Evolutionary conservation across 305 asterid genomes (phyloP).

Genomic region (Euphrasia arctica): DNA sequence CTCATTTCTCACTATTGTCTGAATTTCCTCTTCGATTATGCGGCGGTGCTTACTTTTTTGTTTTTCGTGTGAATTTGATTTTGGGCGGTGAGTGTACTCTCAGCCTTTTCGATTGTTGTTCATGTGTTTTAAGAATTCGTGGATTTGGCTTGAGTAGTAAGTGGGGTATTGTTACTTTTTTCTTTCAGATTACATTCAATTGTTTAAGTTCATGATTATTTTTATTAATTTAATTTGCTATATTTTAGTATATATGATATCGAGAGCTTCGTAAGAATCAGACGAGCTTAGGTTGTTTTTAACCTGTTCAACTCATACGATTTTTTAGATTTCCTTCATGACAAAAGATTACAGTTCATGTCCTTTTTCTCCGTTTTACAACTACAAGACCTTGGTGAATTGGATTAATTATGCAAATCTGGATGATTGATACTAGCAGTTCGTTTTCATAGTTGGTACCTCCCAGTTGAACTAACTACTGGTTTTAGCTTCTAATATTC

Average conservation of each 20-base stretch:
- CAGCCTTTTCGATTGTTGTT: conserved; percentile 1
- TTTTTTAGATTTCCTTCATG: neutral
- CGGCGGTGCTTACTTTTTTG: neutral
- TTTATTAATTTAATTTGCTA: neutral
- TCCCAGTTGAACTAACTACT: neutral
- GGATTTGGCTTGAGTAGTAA: neutral
- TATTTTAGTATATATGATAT: conserved; percentile 6
- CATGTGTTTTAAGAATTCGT: conserved; percentile 4
- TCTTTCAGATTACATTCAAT: neutral
- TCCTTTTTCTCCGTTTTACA: neutral
- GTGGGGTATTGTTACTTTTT: neutral
- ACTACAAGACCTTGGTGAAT: neutral
- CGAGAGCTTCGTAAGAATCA: conserved; percentile 1
- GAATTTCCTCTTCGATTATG: neutral
- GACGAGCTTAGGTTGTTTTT: conserved; percentile 7
- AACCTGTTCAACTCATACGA: neutral
- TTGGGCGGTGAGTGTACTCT: conserved; percentile 23
- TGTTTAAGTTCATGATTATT: neutral
- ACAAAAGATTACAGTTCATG: neutral
- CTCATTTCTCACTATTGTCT: conserved; percentile 2
- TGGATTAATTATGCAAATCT: neutral
- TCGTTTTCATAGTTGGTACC: neutral
- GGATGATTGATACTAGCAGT: neutral
- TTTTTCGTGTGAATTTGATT: conserved; percentile 17
- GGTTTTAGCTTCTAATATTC: neutral